Evolutionary conservation across 2,329 filamentous ascomycete species (phyloP), one percentile per base, ranked within the genome.

Genomic region (Pestalotiopsis sp.): DNA sequence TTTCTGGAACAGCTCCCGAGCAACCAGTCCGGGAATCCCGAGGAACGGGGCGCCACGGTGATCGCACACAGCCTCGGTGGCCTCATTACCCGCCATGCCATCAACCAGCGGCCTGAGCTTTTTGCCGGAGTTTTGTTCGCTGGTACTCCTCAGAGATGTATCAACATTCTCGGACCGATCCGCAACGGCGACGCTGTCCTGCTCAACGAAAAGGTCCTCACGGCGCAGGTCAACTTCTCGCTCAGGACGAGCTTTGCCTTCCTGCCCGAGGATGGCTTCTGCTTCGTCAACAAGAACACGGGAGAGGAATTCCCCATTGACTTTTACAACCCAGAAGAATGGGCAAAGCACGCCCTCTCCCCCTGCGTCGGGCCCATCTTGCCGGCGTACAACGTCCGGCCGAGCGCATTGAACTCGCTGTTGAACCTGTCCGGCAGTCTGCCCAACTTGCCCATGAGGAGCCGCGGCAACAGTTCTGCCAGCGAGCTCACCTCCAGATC

Each of bases 171-270:
- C 3, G 95, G 95, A 0, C 94, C 94, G 0, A 79, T 98, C 13
- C 90, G 94, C 44, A 95, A 97, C 73, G 94, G 94, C n/a, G 94
- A 98, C 75, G 92, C 94, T 20, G 94, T 98, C 0, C 85, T 97
- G 1, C 85, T 98, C 68, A 97, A 94, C 74, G 94, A 94, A 69
- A 93, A 93, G 71, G 91, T 98, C 0, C 85, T 98, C 17, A 97
- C 94, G 0, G 94, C 95, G 0, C 93, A 96, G 75, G 94, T 97
- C 73, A 97, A 97, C 79, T 97, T 98, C 75, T 94, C 92, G 0
- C 89, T 98, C 63, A 88, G 95, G 7, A 97, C 94, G 0, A 94
- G 90, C 56, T 98, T 93, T 75, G 89, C 91, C 11, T 89, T 98
- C 9, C 85, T 98, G 0, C 95, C 95, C 0, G 91, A 97, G 67